These are phyloP conservation scores for Vitis cinerea DNA, from an alignment of 164 flowering plant species.

Conservation along the genomic window DNA sequence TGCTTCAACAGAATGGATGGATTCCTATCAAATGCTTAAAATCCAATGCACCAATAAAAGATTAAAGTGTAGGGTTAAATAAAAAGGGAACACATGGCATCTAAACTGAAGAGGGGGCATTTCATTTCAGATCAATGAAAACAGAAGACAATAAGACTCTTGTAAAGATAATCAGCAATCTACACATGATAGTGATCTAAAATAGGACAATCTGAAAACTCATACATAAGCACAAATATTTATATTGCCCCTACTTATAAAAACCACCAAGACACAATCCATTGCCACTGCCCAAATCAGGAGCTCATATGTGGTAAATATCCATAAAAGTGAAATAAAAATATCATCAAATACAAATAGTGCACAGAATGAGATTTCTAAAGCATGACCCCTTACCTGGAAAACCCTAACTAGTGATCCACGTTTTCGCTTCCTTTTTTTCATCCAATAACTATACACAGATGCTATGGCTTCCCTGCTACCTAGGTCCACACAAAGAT, in stretches of 20 bases:
- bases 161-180: too few relatives aligned
- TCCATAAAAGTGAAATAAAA: background rate
- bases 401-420: slow-evolving; percentile 59
- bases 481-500: slow-evolving; percentile 39
- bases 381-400: slow-evolving; percentile 53
- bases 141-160: too few relatives aligned
- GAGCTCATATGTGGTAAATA: background rate
- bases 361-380: background rate
- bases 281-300: background rate
- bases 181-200: too few relatives aligned
- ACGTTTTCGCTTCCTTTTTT: slow-evolving; percentile 59
- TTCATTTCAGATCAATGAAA: too few relatives aligned
- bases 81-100: too few relatives aligned
- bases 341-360: background rate
- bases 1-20: too few relatives aligned
- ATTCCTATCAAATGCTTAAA: too few relatives aligned
- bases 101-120: too few relatives aligned
- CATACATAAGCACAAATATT: background rate
- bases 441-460: slow-evolving; percentile 63
- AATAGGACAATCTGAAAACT: too few relatives aligned
- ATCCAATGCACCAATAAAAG: too few relatives aligned
- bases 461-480: slow-evolving; percentile 46
- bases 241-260: background rate
- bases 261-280: background rate
- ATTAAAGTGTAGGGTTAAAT: too few relatives aligned